Evolutionary conservation across 1,139 yeast species (phyloP).

Genomic region (Protomyces inouyei): DNA sequence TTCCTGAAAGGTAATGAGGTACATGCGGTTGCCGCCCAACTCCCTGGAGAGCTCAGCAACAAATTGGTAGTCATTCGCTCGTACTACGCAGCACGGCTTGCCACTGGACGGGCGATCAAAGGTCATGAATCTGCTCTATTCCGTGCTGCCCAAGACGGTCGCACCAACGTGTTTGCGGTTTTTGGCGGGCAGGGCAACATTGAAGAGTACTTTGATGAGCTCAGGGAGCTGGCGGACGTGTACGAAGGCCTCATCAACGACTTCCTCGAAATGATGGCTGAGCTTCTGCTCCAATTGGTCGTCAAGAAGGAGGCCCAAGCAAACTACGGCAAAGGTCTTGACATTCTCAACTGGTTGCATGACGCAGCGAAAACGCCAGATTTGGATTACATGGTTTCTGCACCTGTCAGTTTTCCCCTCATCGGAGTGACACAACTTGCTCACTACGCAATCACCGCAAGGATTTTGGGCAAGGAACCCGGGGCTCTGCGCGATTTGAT

Average conservation of each 20-base stretch:
- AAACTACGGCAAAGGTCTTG: slow-evolving; percentile 89
- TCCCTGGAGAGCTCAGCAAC: slow-evolving; percentile 49
- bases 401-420: slow-evolving; percentile 92
- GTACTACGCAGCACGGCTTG: slow-evolving; percentile 55
- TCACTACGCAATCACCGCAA: slow-evolving; percentile 84
- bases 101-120: slow-evolving; percentile 49
- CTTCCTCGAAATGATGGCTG: slow-evolving; percentile 64
- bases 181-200: slow-evolving; percentile 99
- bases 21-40: slow-evolving; percentile 76
- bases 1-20: slow-evolving; percentile 75
- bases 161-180: slow-evolving; percentile 69
- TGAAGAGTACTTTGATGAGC: slow-evolving; percentile 95
- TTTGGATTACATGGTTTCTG: slow-evolving; percentile 77
- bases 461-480: slow-evolving; percentile 78
- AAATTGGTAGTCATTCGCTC: slow-evolving; percentile 70
- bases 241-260: slow-evolving; percentile 73
- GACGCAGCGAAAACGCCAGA: slow-evolving; percentile 84
- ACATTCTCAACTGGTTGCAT: slow-evolving; percentile 79
- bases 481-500: slow-evolving; percentile 73
- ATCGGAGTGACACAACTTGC: slow-evolving; percentile 93
- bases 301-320: slow-evolving; percentile 75
- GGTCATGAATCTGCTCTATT: slow-evolving; percentile 61
- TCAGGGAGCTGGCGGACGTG: slow-evolving; percentile 72
- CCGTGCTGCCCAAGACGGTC: slow-evolving; percentile 46
- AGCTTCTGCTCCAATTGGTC: slow-evolving; percentile 62